Evolutionary conservation across 176 grass and related monocot genomes (phyloP).

Genomic region (Pontederia crassipes): DNA sequence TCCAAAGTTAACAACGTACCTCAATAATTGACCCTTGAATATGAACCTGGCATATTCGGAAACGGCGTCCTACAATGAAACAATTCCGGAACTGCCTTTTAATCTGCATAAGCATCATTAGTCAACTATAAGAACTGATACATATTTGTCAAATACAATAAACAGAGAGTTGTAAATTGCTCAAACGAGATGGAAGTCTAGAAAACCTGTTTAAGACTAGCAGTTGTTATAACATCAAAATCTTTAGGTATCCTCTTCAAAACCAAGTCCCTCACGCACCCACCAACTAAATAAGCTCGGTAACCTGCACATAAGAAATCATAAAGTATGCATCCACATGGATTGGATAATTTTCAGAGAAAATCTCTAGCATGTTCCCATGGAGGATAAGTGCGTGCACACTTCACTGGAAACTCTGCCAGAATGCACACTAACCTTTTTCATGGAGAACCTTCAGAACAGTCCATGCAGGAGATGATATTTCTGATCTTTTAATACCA

Average conservation of each 20-base stretch:
- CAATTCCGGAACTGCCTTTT: slow-evolving; percentile 34
- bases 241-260: slow-evolving; percentile 76
- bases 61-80: slow-evolving; percentile 52
- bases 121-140: slow-evolving; percentile 12
- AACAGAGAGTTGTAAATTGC: not conserved
- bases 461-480: slow-evolving; percentile 32
- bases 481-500: slow-evolving; percentile 30
- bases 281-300: slow-evolving; percentile 84
- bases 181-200: slow-evolving; percentile 2
- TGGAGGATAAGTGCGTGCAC: too few relatives aligned
- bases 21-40: slow-evolving; percentile 40
- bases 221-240: slow-evolving; percentile 82
- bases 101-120: slow-evolving; percentile 41
- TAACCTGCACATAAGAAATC: slow-evolving; percentile 40
- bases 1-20: slow-evolving; percentile 32
- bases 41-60: slow-evolving; percentile 62
- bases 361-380: too few relatives aligned
- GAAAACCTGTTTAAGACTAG: slow-evolving; percentile 67
- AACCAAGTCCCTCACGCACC: slow-evolving; percentile 83
- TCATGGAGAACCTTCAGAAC: slow-evolving; percentile 40
- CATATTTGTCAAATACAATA: not conserved
- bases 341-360: too few relatives aligned
- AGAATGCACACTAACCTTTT: slow-evolving; percentile 32
- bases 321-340: not conserved
- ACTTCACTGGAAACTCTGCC: not conserved